A percentile compares a stretch with the other conserved stretches of the same genome.
phyloP scores from a whole-genome alignment of 331 rosid species.

The Quercus tomentella region DNA sequence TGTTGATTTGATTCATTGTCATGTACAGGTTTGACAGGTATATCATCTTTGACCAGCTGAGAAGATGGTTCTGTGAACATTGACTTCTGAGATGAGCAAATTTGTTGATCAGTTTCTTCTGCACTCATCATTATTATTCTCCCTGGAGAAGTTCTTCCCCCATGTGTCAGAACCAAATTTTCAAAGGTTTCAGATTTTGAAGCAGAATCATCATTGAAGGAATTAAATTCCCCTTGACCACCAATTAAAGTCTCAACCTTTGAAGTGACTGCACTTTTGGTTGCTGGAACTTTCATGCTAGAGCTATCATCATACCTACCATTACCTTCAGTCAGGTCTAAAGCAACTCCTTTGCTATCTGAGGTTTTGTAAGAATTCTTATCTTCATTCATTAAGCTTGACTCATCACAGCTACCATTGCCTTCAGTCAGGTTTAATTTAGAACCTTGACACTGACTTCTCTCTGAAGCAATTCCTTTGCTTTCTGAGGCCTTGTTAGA shows the following conservation, averaged over 20 bases:
- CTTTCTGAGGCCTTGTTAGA: not conserved
- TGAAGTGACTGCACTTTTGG: conserved; percentile 32
- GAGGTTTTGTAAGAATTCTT: not conserved
- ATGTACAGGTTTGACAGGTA: conserved; percentile 20
- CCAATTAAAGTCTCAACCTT: conserved; percentile 32
- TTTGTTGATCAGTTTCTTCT: conserved; percentile 36
- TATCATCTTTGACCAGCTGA: conserved; percentile 23
- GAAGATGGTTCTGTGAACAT: conserved; percentile 27
- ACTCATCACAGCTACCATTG: conserved; percentile 9
- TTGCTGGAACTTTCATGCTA: conserved; percentile 26
- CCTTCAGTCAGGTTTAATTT: not conserved
- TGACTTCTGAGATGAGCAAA: conserved; percentile 23
- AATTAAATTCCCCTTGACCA: conserved; percentile 30
- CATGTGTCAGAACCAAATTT: conserved; percentile 21
- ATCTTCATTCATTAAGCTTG: conserved; percentile 32
- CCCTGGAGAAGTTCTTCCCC: conserved; percentile 26
- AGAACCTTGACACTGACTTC: not conserved
- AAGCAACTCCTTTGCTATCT: not conserved
- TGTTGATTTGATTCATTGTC: conserved; percentile 30
- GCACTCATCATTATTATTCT: conserved; percentile 5
- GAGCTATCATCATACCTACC: conserved; percentile 28
- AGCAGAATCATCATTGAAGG: conserved; percentile 32
- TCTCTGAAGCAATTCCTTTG: not conserved
- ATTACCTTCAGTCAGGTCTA: conserved; percentile 27
- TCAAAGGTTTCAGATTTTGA: conserved; percentile 24